These are phyloP conservation scores for Amanita thiersii DNA, from an alignment of 768 basidiomycete genomes.

Conservation along the genomic window DNA sequence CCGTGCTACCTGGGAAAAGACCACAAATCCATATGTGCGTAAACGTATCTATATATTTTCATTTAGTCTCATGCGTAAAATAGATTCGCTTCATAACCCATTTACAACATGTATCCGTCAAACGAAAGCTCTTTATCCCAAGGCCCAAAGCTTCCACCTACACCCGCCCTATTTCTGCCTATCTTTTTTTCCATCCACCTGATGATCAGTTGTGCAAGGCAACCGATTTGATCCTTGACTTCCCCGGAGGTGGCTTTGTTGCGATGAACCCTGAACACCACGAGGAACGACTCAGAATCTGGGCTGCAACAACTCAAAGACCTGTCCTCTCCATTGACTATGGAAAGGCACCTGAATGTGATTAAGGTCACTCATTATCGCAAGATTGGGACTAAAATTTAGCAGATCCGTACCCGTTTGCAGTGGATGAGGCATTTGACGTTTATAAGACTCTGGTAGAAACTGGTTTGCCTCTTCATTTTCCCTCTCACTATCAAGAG, in stretches of 20 bases:
- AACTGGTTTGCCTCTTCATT: conserved; percentile 33
- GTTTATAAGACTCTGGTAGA: conserved; percentile 75
- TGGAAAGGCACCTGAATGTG: conserved; percentile 95
- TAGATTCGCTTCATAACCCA: conserved; percentile 64
- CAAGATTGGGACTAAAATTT: conserved; percentile 3
- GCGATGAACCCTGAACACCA: conserved; percentile 96
- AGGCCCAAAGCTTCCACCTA: conserved; percentile 72
- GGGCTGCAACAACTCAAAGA: conserved; percentile 74
- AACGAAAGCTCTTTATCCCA: conserved; percentile 73
- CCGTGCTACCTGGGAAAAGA: conserved; percentile 95
- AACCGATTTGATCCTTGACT: conserved; percentile 83
- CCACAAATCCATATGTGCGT: conserved; percentile 82
- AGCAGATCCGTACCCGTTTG: conserved; percentile 93
- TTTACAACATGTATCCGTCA: conserved; percentile 53
- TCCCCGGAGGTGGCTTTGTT: conserved; percentile 95
- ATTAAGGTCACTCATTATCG: conserved; percentile 20
- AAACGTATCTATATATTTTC: no score
- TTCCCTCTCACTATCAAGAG: neutral
- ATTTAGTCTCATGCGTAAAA: no score
- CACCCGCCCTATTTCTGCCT: conserved; percentile 73
- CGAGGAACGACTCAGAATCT: conserved; percentile 83
- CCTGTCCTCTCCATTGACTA: conserved; percentile 87
- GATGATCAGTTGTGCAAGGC: conserved; percentile 53
- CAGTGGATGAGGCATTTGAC: conserved; percentile 93
- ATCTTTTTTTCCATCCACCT: conserved; percentile 74